Conservation (phyloP, 108 stramenopile genomes). For the Conticribra guillardii region DNA sequence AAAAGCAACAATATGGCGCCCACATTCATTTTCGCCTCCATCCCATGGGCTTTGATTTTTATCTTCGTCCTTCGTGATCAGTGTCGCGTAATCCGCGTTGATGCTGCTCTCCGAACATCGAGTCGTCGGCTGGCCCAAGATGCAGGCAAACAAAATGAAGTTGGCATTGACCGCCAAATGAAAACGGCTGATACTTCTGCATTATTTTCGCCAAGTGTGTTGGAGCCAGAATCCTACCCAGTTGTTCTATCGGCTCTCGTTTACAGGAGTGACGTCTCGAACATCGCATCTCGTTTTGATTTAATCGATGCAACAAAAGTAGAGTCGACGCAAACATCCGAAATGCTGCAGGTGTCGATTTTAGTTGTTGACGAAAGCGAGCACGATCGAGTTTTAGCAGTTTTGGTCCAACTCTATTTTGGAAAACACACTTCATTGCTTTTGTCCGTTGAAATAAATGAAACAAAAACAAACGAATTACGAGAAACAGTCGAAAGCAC, state of each 20-base stretch:
- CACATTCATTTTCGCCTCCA: not conserved
- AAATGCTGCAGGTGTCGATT: not conserved
- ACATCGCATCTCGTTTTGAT: not conserved
- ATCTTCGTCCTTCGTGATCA: not conserved
- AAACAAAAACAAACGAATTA: not conserved
- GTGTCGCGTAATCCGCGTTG: not conserved
- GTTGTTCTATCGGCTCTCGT: not conserved
- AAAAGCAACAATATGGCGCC: not conserved
- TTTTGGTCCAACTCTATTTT: not conserved
- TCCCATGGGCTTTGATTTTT: not conserved
- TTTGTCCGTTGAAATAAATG: not conserved
- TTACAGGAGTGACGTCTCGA: not conserved
- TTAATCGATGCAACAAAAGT: not conserved
- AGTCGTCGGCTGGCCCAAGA: not conserved
- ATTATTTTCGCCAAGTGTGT: not conserved
- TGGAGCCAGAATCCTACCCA: not conserved
- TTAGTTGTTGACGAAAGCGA: not conserved
- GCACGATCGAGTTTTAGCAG: not conserved
- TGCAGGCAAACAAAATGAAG: not conserved
- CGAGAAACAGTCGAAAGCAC: not conserved
- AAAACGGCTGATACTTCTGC: not conserved
- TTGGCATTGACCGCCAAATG: not conserved
- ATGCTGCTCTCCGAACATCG: not conserved
- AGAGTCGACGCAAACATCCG: not conserved
- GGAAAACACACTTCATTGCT: not conserved